These are phyloP conservation scores for Physcomitrellopsis africana DNA, from an alignment of 225 moss, liverwort and hornwort species.

Conservation along the genomic window DNA sequence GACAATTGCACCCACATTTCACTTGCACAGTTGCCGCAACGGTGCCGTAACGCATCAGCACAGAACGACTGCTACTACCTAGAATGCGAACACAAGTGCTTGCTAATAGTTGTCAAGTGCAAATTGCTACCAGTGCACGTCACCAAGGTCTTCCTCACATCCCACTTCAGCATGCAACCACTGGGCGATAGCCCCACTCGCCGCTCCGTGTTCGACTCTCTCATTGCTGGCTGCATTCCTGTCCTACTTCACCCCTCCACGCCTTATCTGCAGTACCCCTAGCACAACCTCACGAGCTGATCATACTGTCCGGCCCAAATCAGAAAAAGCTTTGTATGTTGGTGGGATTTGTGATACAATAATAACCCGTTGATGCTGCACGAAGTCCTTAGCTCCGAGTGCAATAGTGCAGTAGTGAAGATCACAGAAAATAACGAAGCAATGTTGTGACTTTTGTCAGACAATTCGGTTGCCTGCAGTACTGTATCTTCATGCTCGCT, in stretches of 20 bases:
- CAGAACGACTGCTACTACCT: constrained; percentile 56
- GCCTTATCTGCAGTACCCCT: constrained; percentile 87
- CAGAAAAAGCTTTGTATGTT: no score
- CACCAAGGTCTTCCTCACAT: constrained; percentile 72
- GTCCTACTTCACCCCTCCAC: constrained; percentile 89
- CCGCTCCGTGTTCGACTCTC: constrained; percentile 82
- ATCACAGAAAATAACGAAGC: constrained; percentile 49
- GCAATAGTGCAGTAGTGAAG: background rate
- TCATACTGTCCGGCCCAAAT: no score
- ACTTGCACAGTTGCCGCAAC: constrained; percentile 4
- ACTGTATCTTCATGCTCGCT: constrained; percentile 54
- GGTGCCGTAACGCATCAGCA: constrained; percentile 59
- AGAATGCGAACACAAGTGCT: constrained; percentile 70
- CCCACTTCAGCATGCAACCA: constrained; percentile 94
- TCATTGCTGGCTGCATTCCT: constrained; percentile 90
- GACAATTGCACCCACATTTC: no score
- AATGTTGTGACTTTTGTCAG: constrained; percentile 56
- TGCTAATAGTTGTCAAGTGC: background rate
- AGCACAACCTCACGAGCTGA: constrained; percentile 44
- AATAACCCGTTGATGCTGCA: no score
- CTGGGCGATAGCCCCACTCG: constrained; percentile 87
- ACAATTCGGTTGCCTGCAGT: constrained; percentile 51
- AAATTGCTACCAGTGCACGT: constrained; percentile 49
- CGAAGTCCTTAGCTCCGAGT: no score
- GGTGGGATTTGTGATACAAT: no score